Evolutionary conservation across 1,139 yeast species (phyloP), one percentile per base, ranked within the genome.

Genomic region (Yamadazyma conglobata): DNA sequence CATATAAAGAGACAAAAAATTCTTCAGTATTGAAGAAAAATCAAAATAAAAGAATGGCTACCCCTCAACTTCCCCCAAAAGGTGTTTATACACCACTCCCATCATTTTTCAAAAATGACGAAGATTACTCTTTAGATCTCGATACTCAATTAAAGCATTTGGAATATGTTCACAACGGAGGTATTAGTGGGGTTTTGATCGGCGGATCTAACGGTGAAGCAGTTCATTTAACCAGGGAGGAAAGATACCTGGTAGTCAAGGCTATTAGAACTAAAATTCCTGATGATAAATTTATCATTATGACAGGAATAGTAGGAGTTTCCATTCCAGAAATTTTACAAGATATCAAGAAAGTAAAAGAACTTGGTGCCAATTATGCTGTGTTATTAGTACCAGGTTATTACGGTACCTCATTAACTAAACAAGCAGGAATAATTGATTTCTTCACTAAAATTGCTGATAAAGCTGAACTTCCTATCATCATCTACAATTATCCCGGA

Each of bases 401-500:
- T 38, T 61, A 52, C 31, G 69, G 68, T 8, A 48, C 58, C 2
- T 32, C 40, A 3, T 53, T 63, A 32, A 52, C 54, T 20, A 47
- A 51, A 20, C 69, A 61, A 38, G 51, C 56, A 28, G 74, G 72
- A 5, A 51, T 70, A 28, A 49, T 56, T 25, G 61, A 57, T 34
- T 70, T 65, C 60, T 67, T 56, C 48, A 45, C 48, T 10, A 52
- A 47, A 19, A 62, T 71, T 16, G 76, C 75, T 16, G 68, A 66
- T 38, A 47, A 53, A 25, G 44, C 70, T 11, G 52, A 50, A 2
- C 44, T 71, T 30, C 77, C 77, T 22, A 49, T 71, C 22, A 40
- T 70, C 37, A 57, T 71, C 37, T 70, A 71, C 58, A 56, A 67
- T 43, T 71, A 58, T 50, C 77, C 77, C n/a, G 75, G 74, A 5